Evolutionary conservation across 768 basidiomycete genomes (phyloP), one percentile per base, ranked within the genome.

Genomic region (Hygrocybe punicea): DNA sequence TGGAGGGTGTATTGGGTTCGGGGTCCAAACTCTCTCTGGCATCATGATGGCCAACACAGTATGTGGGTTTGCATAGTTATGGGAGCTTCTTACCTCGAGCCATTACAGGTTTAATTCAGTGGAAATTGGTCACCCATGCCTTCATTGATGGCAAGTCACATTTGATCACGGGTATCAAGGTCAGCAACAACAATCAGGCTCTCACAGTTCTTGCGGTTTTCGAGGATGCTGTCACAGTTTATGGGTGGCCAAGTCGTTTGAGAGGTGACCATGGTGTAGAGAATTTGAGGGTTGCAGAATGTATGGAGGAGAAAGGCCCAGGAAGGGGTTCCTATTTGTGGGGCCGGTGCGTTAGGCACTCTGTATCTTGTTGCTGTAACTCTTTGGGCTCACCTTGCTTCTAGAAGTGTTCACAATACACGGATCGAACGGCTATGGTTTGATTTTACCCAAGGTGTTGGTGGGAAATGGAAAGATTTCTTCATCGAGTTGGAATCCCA

Each of bases 381-480:
- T 23, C n/a, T 19, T n/a, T 21, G 44, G 10, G 10, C 13, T 11
- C 3, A 25, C 46, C 14, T 19, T 49, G 39, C 46, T 19, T 48
- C 7, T 49, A 76, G 74, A 39, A 73, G 71, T 61, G 71, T 78
- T 10, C 71, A 78, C 57, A 78, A 77, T 46, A 73, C 68, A 4
- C 62, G 74, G 0, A 74, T 77, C 29, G 74, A 79, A 46, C 62
- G 70, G 1, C 60, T 78, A 1, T 78, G 78, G 75, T 65, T 64
- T 29, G 72, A 78, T 47, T 63, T 77, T 10, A 77, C 72, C 0
- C 14, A 39, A 10, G 69, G 67, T 0, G 65, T 75, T 58, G 72
- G 74, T 1, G 24, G 40, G 19, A 75, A 74, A 49, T 79, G 77
- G 76, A 71, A 73, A 39, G 42, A 57, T 0, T 74, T 77, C 50